phyloP scores from a whole-genome alignment of 768 basidiomycete species.

The Trametes maxima region DNA sequence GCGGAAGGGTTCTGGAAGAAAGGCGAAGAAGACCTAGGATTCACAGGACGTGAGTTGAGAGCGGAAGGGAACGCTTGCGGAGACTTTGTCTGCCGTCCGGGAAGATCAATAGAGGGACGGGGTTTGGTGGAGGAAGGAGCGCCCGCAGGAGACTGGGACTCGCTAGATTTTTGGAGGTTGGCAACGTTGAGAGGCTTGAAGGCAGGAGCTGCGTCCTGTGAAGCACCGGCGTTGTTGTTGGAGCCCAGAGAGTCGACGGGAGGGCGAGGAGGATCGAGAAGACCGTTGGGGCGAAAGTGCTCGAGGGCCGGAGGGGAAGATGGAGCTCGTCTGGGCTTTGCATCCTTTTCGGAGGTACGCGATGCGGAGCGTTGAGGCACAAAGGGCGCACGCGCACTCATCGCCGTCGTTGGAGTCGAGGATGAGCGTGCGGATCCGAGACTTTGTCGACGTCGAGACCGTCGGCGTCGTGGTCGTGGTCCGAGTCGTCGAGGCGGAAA shows the following conservation, averaged over 20 bases:
- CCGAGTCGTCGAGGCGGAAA: background rate
- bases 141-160: background rate
- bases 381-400: conserved; percentile 33
- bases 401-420: background rate
- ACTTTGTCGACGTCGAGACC: no score
- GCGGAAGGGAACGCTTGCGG: conserved; percentile 18
- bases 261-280: conserved; percentile 12
- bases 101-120: conserved; percentile 21
- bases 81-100: background rate
- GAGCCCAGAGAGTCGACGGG: background rate
- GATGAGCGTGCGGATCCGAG: no score
- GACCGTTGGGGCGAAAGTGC: conserved; percentile 23
- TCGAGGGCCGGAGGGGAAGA: conserved; percentile 15
- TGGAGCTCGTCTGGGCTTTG: background rate
- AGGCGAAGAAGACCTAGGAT: conserved; percentile 24
- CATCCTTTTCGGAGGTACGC: background rate
- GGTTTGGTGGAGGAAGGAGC: conserved; percentile 1
- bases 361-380: conserved; percentile 26
- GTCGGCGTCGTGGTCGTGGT: background rate
- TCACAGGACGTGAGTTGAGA: conserved; percentile 6
- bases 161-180: conserved; percentile 20
- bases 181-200: conserved; percentile 33
- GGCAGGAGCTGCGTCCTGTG: background rate
- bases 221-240: background rate
- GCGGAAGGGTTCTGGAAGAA: conserved; percentile 19